Conservation (phyloP, 2,329 filamentous ascomycete genomes). For the Diplocarpon rosae region DNA sequence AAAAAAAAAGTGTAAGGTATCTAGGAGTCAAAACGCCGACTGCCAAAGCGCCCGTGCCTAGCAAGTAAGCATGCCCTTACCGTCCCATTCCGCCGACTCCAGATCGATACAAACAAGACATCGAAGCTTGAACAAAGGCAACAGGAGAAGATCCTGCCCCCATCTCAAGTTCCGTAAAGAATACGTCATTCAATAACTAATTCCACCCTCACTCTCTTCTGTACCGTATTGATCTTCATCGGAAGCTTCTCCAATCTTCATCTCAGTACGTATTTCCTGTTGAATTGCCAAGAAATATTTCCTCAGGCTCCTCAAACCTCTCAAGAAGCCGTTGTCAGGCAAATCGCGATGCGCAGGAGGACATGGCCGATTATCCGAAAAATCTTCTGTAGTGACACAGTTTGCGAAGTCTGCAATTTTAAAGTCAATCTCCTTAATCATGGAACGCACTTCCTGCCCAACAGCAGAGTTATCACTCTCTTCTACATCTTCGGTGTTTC, state of each 20-base stretch:
- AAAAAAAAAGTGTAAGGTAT: slow-evolving; percentile 4
- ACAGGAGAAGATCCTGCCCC: not conserved
- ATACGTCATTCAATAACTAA: slow-evolving; percentile 18
- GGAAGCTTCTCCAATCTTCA: slow-evolving; percentile 9
- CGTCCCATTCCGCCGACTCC: slow-evolving; percentile 1
- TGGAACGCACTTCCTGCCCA: slow-evolving; percentile 29
- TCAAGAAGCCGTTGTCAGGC: slow-evolving; percentile 80
- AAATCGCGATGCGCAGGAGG: slow-evolving; percentile 72
- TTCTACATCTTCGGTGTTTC: slow-evolving; percentile 49
- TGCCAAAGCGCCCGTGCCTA: not conserved
- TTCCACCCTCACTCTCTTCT: slow-evolving; percentile 16
- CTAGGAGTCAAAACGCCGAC: slow-evolving; percentile 1
- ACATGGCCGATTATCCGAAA: slow-evolving; percentile 50
- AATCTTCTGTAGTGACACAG: slow-evolving; percentile 80
- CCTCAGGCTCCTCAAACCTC: slow-evolving; percentile 67
- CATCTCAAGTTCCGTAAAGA: not conserved
- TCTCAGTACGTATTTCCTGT: slow-evolving; percentile 49
- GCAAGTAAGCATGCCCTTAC: not conserved
- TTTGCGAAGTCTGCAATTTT: slow-evolving; percentile 99
- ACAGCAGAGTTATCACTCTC: slow-evolving; percentile 31
- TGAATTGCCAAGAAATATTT: slow-evolving; percentile 84
- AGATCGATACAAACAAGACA: slow-evolving; percentile 1
- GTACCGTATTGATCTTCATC: slow-evolving; percentile 3
- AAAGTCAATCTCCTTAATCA: slow-evolving; percentile 60
- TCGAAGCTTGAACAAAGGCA: not conserved